Base-by-base conservation (phyloP, 805 yeast genomes). In the Yarrowia sp. region DNA sequence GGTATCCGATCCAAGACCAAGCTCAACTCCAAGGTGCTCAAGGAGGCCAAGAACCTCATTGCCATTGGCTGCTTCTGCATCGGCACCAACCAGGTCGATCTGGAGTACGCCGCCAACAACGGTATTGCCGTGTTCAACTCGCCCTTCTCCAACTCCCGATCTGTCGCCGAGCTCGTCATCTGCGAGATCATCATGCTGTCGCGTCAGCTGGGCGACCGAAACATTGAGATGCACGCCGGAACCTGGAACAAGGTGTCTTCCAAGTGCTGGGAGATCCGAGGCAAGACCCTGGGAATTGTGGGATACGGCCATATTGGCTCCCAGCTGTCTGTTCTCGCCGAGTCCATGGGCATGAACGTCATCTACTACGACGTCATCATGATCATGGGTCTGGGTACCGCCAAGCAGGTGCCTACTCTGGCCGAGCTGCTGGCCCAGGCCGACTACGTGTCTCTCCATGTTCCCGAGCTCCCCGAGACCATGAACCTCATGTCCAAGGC, bases 291-390 rank as follows among this genome's bases (percentile, higher is more conserved):
- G 75, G 99, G 99, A 71, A 95, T 95, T 76, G 85, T 95, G 48
- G 99, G 99, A 74, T 95, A 95, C 77, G 99, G 99, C 75, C 99
- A 95, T 80, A 95, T 95, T 82, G 99, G 99, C 75, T 83, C 98
- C 63, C 99, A 95, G 82, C 87, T 95, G 78, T 90, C 97, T 9
- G 99, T 95, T 11, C 83, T 95, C 75, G 98, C 99, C 64, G 99
- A 95, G 84, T 87, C 98, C 55, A 87, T 95, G 88, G 99, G 99
- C 82, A 89, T 95, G 97, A 90, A 90, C 74, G 98, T 95, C 67
- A 82, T 94, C 71, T 95, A 94, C 84, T 92, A 92, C 80, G 99
- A 95, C 80, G 90, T 91, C 49, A 77, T 85, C 68, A 92, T 93
- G 86, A 92, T 95, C 79, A 95, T 95, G 99, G 85, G 97, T 36